Conservation (phyloP, 139 green algal species). For the Coccomyxa sp. region DNA sequence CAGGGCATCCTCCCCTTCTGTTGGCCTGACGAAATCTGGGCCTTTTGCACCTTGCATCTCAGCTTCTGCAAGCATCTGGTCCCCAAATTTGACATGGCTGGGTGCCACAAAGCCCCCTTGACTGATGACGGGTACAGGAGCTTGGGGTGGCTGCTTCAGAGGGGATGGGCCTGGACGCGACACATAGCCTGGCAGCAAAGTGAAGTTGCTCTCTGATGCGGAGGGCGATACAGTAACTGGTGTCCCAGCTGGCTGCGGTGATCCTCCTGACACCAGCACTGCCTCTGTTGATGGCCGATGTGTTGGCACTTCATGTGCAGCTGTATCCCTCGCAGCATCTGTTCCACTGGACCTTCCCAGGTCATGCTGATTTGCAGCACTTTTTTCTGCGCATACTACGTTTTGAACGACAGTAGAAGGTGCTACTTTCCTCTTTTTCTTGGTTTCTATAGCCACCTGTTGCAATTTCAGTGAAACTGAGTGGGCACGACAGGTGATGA, state of each 20-base stretch:
- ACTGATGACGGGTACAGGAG: background rate
- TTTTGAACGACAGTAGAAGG: too few species aligned
- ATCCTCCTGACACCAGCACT: background rate
- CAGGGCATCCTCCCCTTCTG: background rate
- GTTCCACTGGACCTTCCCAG: too few species aligned
- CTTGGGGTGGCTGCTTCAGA: background rate
- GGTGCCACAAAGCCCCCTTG: background rate
- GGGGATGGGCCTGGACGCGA: background rate
- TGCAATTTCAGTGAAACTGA: background rate
- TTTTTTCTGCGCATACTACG: too few species aligned
- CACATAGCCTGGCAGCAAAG: background rate
- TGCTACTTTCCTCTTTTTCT: background rate
- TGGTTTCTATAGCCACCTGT: background rate
- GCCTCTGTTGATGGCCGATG: too few species aligned
- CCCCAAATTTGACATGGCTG: background rate
- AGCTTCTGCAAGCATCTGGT: too few species aligned
- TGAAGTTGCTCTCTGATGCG: background rate
- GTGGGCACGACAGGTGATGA: background rate
- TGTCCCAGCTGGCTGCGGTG: background rate
- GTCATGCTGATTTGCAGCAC: too few species aligned
- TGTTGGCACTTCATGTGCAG: too few species aligned
- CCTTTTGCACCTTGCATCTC: too few species aligned
- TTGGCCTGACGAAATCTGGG: background rate
- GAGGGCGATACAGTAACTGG: background rate
- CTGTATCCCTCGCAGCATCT: too few species aligned